Conservation (phyloP, 345 rosid genomes). For the Hibiscus trionum region DNA sequence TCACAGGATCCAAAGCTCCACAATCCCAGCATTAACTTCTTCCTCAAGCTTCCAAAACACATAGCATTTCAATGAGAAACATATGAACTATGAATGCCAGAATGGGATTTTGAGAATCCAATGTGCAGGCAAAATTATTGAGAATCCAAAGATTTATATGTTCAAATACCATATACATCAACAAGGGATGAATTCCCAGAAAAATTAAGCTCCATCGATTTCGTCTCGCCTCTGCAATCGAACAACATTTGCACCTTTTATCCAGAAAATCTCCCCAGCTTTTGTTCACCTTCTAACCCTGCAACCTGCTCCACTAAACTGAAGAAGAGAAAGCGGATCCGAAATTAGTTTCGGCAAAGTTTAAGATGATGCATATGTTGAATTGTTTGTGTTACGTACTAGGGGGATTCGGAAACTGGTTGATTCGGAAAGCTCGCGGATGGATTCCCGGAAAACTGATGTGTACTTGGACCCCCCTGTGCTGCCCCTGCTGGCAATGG, state of each 20-base stretch:
- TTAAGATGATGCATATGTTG: not conserved
- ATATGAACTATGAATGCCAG: no score
- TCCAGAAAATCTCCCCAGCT: constrained; percentile 23
- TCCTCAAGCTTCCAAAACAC: no score
- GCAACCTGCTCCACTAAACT: constrained; percentile 47
- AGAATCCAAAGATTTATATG: not conserved
- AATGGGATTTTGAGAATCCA: no score
- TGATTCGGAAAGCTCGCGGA: constrained; percentile 31
- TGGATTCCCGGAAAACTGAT: constrained; percentile 41
- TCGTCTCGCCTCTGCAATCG: not conserved
- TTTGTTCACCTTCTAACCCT: constrained; percentile 33
- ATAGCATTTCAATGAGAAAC: no score
- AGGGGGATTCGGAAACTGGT: constrained; percentile 31
- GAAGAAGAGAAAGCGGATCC: constrained; percentile 11
- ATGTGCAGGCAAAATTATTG: no score
- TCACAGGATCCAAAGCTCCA: no score
- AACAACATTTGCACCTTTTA: constrained; percentile 13
- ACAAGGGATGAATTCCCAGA: no score
- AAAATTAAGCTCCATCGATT: not conserved
- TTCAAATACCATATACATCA: no score
- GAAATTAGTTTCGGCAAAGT: not conserved
- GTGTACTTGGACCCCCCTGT: constrained; percentile 36
- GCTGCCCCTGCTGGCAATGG: constrained; percentile 29
- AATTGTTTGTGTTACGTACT: constrained; percentile 25
- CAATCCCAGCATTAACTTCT: no score